Evolutionary conservation across 2,329 filamentous ascomycete species (phyloP).

Genomic region (Anthostomella pinea): DNA sequence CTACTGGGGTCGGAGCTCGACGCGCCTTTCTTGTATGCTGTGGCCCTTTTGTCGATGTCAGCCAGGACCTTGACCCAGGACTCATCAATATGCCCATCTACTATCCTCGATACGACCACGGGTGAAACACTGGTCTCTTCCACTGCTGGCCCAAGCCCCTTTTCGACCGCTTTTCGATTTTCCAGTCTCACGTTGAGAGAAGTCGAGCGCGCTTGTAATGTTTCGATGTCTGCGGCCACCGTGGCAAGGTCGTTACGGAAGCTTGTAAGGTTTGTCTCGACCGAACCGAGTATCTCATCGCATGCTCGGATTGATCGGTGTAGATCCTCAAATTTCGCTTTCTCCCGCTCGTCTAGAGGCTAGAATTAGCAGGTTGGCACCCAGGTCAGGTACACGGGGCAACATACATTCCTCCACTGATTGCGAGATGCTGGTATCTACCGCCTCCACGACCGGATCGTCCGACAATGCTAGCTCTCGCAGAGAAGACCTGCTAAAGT

Average conservation of each 20-base stretch:
- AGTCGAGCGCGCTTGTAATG: conserved; percentile 80
- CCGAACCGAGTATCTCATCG: conserved; percentile 88
- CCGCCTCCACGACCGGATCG: conserved; percentile 20
- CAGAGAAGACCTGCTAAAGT: conserved; percentile 76
- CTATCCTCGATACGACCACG: conserved; percentile 76
- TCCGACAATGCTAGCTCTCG: conserved; percentile 60
- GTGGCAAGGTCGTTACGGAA: conserved; percentile 91
- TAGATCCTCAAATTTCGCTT: conserved; percentile 82
- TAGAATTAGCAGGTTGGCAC: conserved; percentile 21
- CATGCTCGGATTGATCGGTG: conserved; percentile 87
- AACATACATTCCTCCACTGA: conserved; percentile 70
- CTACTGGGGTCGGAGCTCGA: conserved; percentile 64
- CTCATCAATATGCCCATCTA: conserved; percentile 86
- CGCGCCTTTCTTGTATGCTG: conserved; percentile 65
- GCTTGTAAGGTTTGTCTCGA: conserved; percentile 86
- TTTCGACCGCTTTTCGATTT: conserved; percentile 87
- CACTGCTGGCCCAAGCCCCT: conserved; percentile 79
- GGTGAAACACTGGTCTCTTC: conserved; percentile 91
- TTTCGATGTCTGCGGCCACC: conserved; percentile 94
- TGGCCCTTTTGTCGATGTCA: conserved; percentile 73
- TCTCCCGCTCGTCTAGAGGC: conserved; percentile 68
- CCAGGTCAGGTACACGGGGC: conserved; percentile 12
- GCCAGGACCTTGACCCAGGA: conserved; percentile 77
- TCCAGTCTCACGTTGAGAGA: conserved; percentile 81
- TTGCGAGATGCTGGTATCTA: conserved; percentile 50